Conservation (phyloP, 106 monocot species). For the Acorus calamus region DNA sequence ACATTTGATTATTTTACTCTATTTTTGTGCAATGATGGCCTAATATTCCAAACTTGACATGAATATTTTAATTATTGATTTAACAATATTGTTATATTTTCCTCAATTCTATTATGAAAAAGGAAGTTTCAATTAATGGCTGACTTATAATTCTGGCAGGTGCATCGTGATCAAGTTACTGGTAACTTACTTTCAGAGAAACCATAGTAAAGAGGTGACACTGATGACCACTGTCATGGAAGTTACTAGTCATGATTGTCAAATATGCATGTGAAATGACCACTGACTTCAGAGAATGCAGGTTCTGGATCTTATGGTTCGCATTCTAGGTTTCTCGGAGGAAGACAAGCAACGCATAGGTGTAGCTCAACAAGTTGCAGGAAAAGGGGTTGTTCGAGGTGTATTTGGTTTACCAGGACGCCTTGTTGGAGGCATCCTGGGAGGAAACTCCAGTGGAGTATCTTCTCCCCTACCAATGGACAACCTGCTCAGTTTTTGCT, state of each 20-base stretch:
- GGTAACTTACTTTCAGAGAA: conserved; percentile 92
- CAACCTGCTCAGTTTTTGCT: conserved; percentile 45
- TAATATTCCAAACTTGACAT: too few relatives aligned
- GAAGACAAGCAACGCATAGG: conserved; percentile 95
- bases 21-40: too few relatives aligned
- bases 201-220: conserved; percentile 98
- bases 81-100: too few relatives aligned
- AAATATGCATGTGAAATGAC: neutral
- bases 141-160: conserved; percentile 40
- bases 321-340: conserved; percentile 96
- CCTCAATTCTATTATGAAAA: too few relatives aligned
- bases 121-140: too few relatives aligned
- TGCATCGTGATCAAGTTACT: conserved; percentile 94
- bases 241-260: too few relatives aligned
- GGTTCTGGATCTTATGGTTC: conserved; percentile 97
- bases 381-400: conserved; percentile 85
- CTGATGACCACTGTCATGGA: too few relatives aligned
- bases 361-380: conserved; percentile 57
- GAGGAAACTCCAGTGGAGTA: conserved; percentile 34
- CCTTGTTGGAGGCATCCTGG: conserved; percentile 85
- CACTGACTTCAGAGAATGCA: conserved; percentile 4
- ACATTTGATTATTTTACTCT: too few relatives aligned
- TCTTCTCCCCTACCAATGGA: conserved; percentile 26
- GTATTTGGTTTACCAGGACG: conserved; percentile 84
- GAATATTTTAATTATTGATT: too few relatives aligned